Conservation (phyloP, 495 filamentous ascomycete species). For the Acidomyces sp. region DNA sequence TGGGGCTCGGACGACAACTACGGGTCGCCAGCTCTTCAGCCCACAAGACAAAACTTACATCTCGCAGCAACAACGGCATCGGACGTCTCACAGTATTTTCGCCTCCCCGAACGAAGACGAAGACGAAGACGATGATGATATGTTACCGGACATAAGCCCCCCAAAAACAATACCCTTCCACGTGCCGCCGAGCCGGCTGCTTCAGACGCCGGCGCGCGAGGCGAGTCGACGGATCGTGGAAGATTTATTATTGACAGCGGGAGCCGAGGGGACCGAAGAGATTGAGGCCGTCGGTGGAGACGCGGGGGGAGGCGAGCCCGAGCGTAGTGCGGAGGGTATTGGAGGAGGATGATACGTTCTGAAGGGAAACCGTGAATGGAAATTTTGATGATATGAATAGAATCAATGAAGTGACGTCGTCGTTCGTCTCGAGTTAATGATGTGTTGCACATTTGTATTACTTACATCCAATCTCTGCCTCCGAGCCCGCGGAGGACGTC, state of each 20-base stretch:
- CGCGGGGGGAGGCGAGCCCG: constrained; percentile 17
- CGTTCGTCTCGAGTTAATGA: too few species aligned
- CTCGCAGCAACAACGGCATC: constrained; percentile 36
- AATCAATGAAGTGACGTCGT: neutral
- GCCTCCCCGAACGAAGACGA: too few species aligned
- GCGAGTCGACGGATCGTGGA: constrained; percentile 86
- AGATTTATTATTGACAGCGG: constrained; percentile 76
- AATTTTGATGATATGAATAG: neutral
- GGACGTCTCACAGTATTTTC: constrained; percentile 49
- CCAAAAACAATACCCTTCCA: constrained; percentile 97
- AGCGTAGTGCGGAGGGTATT: constrained; percentile 18
- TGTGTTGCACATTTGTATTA: too few species aligned
- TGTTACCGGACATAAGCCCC: constrained; percentile 54
- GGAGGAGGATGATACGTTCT: constrained; percentile 20
- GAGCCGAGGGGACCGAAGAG: constrained; percentile 40
- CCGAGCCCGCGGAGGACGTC: too few species aligned
- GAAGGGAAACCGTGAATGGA: too few species aligned
- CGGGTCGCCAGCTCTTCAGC: constrained; percentile 15
- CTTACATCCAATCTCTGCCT: too few species aligned
- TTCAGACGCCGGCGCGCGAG: constrained; percentile 89
- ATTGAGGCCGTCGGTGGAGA: constrained; percentile 9
- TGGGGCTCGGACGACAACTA: constrained; percentile 30
- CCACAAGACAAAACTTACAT: constrained; percentile 21
- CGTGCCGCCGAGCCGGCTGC: constrained; percentile 67
- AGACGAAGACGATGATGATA: constrained; percentile 44